These are phyloP conservation scores for Metarhizium robertsii DNA, from an alignment of 2,329 filamentous ascomycete genomes.

Conservation along the genomic window DNA sequence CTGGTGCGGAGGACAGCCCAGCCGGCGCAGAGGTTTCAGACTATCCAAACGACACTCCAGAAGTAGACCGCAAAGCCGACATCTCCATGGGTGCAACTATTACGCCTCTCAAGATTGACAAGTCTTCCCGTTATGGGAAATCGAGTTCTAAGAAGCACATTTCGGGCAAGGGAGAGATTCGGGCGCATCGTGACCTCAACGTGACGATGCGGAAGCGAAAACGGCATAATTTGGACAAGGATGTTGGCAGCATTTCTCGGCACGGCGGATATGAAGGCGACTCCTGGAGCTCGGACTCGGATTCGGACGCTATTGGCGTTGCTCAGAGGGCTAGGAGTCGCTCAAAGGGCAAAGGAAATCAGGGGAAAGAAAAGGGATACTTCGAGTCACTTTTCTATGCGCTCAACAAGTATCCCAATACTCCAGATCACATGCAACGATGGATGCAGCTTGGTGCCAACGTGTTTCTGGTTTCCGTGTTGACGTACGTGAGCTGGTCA, in stretches of 20 bases:
- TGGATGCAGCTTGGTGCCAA: conserved; percentile 57
- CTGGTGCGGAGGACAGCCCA: conserved; percentile 51
- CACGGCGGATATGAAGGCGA: conserved; percentile 33
- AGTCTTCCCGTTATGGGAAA: conserved; percentile 35
- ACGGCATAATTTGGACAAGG: conserved; percentile 39
- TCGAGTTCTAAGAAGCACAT: conserved; percentile 28
- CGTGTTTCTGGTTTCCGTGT: conserved; percentile 43
- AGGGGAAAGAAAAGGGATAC: conserved; percentile 14
- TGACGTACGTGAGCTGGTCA: conserved; percentile 59
- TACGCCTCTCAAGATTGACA: conserved; percentile 37
- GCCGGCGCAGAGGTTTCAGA: conserved; percentile 49
- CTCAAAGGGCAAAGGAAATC: conserved; percentile 15
- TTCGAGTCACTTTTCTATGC: conserved; percentile 39
- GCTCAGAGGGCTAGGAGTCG: conserved; percentile 12
- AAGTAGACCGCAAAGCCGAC: conserved; percentile 36
- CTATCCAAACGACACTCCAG: conserved; percentile 40
- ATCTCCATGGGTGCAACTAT: conserved; percentile 32
- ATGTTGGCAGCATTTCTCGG: conserved; percentile 41
- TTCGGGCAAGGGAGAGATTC: conserved; percentile 58
- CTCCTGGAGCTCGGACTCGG: conserved; percentile 41
- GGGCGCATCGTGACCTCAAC: conserved; percentile 30
- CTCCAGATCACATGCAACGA: conserved; percentile 48
- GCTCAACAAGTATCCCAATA: conserved; percentile 47
- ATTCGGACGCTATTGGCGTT: conserved; percentile 18
- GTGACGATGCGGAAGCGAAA: conserved; percentile 42